A percentile compares a stretch with the other conserved stretches of the same genome.
These are phyloP conservation scores for Sphenostylis stenocarpa DNA, from an alignment of 306 rosid species.

Conservation along the genomic window DNA sequence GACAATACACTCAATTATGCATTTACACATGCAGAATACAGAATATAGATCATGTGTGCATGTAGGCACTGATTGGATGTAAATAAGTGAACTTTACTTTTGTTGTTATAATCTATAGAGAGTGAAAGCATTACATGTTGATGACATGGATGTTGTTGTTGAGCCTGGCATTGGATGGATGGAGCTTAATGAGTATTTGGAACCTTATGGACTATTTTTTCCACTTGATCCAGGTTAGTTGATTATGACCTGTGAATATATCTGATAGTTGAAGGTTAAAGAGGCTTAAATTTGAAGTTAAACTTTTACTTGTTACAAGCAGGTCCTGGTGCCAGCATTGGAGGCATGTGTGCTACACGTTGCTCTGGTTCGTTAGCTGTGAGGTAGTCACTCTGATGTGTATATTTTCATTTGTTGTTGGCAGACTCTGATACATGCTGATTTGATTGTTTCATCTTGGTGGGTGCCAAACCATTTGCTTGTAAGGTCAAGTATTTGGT, in stretches of 20 bases:
- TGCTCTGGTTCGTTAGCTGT: conserved; percentile 98
- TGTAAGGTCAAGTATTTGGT: conserved; percentile 15
- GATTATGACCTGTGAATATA: conserved; percentile 18
- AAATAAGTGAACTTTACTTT: conserved; percentile 23
- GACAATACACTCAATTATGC: conserved; percentile 2
- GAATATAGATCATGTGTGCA: neutral
- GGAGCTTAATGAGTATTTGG: conserved; percentile 95
- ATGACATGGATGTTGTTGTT: conserved; percentile 93
- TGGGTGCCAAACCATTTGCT: conserved; percentile 9
- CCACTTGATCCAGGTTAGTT: conserved; percentile 97
- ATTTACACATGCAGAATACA: conserved; percentile 5
- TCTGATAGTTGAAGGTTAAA: conserved; percentile 1
- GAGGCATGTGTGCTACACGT: conserved; percentile 99
- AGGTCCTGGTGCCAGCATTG: conserved; percentile 99
- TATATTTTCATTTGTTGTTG: conserved; percentile 2
- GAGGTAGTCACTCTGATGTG: conserved; percentile 52
- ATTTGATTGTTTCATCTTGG: conserved; percentile 13
- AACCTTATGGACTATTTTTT: conserved; percentile 92
- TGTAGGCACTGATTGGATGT: conserved; percentile 1
- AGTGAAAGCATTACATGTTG: conserved; percentile 80
- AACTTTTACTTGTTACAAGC: conserved; percentile 37
- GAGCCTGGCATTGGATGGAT: conserved; percentile 99
- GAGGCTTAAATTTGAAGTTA: conserved; percentile 5
- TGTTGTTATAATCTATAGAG: conserved; percentile 42
- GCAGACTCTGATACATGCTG: conserved; percentile 9